A percentile compares a stretch with the other conserved stretches of the same genome.
Evolutionary conservation across 2,329 filamentous ascomycete species (phyloP).

Genomic region (Aspergillus floridensis): DNA sequence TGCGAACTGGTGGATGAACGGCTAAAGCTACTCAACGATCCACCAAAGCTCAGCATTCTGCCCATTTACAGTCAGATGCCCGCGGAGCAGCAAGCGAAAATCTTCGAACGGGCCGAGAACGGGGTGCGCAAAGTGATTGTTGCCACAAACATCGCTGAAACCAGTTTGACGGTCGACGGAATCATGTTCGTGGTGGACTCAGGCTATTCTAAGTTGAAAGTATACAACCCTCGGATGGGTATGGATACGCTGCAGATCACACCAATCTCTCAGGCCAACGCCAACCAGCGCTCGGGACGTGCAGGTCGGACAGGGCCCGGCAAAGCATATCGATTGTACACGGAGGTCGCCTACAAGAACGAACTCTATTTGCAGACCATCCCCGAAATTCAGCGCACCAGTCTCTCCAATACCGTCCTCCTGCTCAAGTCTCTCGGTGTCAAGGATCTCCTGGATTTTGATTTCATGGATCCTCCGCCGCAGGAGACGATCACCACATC

Average conservation of each 20-base stretch:
- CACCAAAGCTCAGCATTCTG: constrained; percentile 87
- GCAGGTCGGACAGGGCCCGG: constrained; percentile 93
- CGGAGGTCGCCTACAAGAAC: constrained; percentile 90
- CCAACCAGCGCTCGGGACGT: constrained; percentile 86
- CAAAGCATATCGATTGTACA: constrained; percentile 91
- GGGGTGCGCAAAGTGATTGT: constrained; percentile 97
- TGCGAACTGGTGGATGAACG: constrained; percentile 90
- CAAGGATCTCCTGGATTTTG: constrained; percentile 90
- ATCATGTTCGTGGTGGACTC: constrained; percentile 99
- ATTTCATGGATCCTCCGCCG: constrained; percentile 98
- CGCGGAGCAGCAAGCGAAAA: constrained; percentile 93
- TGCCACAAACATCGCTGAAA: constrained; percentile 97
- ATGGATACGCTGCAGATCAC: constrained; percentile 99
- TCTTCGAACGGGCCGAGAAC: constrained; percentile 86
- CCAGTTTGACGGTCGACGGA: constrained; percentile 93
- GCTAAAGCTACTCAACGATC: constrained; percentile 84
- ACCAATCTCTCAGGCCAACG: constrained; percentile 94
- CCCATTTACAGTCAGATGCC: constrained; percentile 99
- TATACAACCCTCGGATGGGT: constrained; percentile 98
- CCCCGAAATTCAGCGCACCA: constrained; percentile 95
- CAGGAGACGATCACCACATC: constrained; percentile 98
- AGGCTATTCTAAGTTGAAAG: constrained; percentile 95
- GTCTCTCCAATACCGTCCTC: constrained; percentile 90
- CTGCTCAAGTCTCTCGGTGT: constrained; percentile 93
- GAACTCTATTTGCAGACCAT: constrained; percentile 97